Percentiles rank a stretch among this genome's conserved stretches.
Conservation (phyloP, 768 basidiomycete genomes). For the Cyclocybe aegerita region DNA sequence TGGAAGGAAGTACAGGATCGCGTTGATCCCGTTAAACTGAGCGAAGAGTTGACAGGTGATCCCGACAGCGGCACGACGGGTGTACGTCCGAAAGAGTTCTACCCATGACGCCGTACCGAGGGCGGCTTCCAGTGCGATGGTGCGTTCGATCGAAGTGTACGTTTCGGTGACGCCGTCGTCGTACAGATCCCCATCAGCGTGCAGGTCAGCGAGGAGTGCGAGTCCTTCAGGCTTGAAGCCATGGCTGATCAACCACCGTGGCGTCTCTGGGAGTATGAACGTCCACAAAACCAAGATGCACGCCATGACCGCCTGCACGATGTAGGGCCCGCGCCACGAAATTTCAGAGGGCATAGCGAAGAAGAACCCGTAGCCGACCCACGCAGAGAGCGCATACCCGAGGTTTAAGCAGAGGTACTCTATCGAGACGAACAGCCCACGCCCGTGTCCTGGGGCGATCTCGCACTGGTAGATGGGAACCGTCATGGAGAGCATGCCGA, state of each 20-base stretch:
- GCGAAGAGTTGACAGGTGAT: conserved; percentile 56
- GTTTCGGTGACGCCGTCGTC: conserved; percentile 42
- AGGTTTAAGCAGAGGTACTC: conserved; percentile 52
- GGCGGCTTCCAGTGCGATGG: conserved; percentile 26
- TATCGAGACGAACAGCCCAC: conserved; percentile 53
- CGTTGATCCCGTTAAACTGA: conserved; percentile 57
- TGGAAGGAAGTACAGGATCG: conserved; percentile 58
- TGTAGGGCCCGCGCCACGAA: conserved; percentile 58
- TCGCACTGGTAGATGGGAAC: conserved; percentile 51
- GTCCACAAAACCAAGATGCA: conserved; percentile 46
- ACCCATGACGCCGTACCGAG: conserved; percentile 36
- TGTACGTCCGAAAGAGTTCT: conserved; percentile 50
- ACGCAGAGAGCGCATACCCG: conserved; percentile 49
- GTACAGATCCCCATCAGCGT: conserved; percentile 46
- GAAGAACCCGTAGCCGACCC: conserved; percentile 52
- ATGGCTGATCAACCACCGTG: conserved; percentile 55
- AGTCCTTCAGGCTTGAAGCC: conserved; percentile 51
- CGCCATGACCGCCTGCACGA: conserved; percentile 51
- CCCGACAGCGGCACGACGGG: conserved; percentile 48
- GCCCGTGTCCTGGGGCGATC: conserved; percentile 44
- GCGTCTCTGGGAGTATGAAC: conserved; percentile 50
- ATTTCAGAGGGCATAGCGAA: conserved; percentile 42
- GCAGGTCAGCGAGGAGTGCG: conserved; percentile 54
- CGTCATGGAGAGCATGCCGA: conserved; percentile 51
- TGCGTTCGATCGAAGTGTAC: conserved; percentile 43